phyloP scores from a whole-genome alignment of 768 basidiomycete species.

The Tulasnella sp. region DNA sequence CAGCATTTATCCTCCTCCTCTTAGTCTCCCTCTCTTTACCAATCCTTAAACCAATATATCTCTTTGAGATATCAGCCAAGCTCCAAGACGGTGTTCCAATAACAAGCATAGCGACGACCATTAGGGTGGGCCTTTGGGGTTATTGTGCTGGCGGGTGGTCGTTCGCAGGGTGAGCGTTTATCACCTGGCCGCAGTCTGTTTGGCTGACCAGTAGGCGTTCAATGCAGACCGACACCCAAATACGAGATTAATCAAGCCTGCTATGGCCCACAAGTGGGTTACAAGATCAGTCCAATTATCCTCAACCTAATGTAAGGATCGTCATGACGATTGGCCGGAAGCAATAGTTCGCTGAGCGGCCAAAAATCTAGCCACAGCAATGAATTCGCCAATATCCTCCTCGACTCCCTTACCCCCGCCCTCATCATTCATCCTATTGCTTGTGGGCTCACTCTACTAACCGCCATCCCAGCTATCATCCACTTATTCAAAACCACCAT shows the following conservation, averaged over 20 bases:
- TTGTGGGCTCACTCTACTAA: constrained; percentile 56
- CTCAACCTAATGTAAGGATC: constrained; percentile 40
- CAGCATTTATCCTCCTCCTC: constrained; percentile 67
- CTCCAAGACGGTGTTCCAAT: constrained; percentile 39
- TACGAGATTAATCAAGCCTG: constrained; percentile 45
- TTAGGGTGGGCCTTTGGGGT: constrained; percentile 82
- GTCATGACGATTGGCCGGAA: constrained; percentile 46
- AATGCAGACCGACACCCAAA: background rate
- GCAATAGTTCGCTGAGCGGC: constrained; percentile 3
- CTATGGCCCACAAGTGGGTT: constrained; percentile 64
- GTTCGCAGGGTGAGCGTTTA: background rate
- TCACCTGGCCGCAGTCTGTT: background rate
- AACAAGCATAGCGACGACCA: constrained; percentile 55
- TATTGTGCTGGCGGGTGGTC: constrained; percentile 60
- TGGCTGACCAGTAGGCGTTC: background rate
- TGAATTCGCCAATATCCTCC: constrained; percentile 45
- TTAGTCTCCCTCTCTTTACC: constrained; percentile 72
- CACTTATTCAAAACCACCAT: constrained; percentile 47
- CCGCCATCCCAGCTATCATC: constrained; percentile 54
- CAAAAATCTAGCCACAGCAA: background rate
- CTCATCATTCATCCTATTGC: constrained; percentile 68
- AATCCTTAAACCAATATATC: constrained; percentile 66
- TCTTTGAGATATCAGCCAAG: constrained; percentile 47
- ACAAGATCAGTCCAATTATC: constrained; percentile 51
- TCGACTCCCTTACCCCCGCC: constrained; percentile 46